phyloP scores from a whole-genome alignment of 805 yeast genomes.

The Wickerhamomyces sydowiorum region DNA sequence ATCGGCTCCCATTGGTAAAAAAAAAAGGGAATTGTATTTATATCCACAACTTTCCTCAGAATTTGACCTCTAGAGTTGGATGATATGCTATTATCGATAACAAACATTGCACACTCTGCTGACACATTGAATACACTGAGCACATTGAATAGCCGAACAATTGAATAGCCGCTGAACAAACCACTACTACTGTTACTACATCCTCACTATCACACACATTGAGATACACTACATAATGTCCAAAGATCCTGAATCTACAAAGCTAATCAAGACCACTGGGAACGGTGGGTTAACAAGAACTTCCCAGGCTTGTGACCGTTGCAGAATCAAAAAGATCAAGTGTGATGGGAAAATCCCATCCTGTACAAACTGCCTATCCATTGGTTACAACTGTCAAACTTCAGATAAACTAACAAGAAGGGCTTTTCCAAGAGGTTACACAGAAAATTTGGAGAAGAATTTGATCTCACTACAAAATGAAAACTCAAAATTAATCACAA shows the following conservation, averaged over 20 bases:
- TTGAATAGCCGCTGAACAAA: no score
- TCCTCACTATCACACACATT: background rate
- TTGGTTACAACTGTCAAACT: slow-evolving; percentile 64
- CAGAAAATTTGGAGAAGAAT: slow-evolving; percentile 65
- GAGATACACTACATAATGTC: background rate
- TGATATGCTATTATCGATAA: no score
- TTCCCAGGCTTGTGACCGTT: slow-evolving; percentile 78
- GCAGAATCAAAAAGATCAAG: slow-evolving; percentile 69
- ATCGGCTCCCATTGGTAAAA: background rate
- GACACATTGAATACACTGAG: no score
- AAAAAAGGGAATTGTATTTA: background rate
- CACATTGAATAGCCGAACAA: no score
- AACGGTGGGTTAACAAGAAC: slow-evolving; percentile 36
- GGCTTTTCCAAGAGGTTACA: slow-evolving; percentile 78
- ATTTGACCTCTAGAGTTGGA: no score
- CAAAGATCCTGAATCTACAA: slow-evolving; percentile 2
- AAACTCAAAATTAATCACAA: slow-evolving; percentile 33
- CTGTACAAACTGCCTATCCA: slow-evolving; percentile 61
- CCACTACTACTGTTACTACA: no score
- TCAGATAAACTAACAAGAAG: slow-evolving; percentile 70
- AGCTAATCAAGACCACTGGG: slow-evolving; percentile 21
- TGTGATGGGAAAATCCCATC: slow-evolving; percentile 68
- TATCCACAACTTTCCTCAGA: no score
- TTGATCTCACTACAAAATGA: slow-evolving; percentile 57
- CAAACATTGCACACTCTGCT: no score